Base-by-base conservation (phyloP, 2,329 filamentous ascomycete species). In the Pseudogymnoascus sp. region DNA sequence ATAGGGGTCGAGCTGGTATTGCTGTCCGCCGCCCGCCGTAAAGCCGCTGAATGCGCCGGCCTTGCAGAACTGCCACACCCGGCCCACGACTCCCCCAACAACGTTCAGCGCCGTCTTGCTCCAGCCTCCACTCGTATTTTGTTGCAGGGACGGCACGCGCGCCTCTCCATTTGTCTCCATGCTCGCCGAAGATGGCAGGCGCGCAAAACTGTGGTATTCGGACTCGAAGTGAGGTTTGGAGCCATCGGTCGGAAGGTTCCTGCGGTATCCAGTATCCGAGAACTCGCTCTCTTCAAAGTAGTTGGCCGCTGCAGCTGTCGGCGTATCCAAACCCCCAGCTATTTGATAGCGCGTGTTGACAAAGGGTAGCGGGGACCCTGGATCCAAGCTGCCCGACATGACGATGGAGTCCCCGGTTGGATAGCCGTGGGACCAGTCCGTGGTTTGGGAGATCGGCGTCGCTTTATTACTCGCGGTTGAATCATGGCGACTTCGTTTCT, bases 51-150 rank as follows among this genome's bases (percentile, higher is more conserved):
- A 95, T 0, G 88, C 84, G 7, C 81, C 84, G 0, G 78, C 76
- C 72, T 79, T 89, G 76, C 92, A 96, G 68, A 96, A 94, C 67
- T 92, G 84, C 82, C 90, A 92, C 0, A 96, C 85, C 69, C 87
- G 93, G 16, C 90, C 89, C 1, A 89, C 84, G 3, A 89, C 83
- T 28, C 80, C 84, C 1, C 85, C 85, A 6, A 90, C 79, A 0
- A 88, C 79, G 39, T 76, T 81, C 33, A 90, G 76, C 4, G 88
- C 81, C 57, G 83, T 74, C 16, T 77, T 76, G 30, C 82, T 80
- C 86, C 85, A 88, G 37, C 79, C 76, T 12, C 73, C 73, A 0
- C 62, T 60, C 8, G 14, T 60, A 71, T 69, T 63, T 67, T 69
- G 65, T 12, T 63, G 38, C 18, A 58, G 28, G 61, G 62, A 64